Base-by-base conservation (phyloP, 176 grass and related monocot genomes). In the Phoenix dactylifera region DNA sequence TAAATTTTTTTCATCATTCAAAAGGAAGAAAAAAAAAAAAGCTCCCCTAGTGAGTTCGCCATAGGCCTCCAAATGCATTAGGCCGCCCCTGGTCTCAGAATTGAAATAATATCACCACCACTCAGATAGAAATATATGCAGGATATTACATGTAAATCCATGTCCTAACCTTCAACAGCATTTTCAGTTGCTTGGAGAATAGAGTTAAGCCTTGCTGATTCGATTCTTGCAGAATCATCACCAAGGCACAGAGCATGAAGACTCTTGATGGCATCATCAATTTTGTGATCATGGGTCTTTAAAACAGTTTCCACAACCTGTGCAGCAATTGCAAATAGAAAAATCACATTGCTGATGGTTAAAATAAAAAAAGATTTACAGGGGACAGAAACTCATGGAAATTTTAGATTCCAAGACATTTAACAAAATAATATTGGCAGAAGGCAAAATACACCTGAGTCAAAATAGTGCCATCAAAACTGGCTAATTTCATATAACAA, bases 201-300 rank as follows among this genome's bases (percentile, higher is more conserved):
- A 12, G 18, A 24, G 59, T 55, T 55, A 12, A 39, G 49, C 52
- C 49, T 19, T 16, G 51, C 15, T 44, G 50, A 59, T n/a, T 63
- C 58, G 24, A 22, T 60, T 24, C 26, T 73, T 7, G 50, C 50
- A 49, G 70, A 62, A 73, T 28, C 70, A 73, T 73, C 70, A 56
- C 50, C 70, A 18, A 73, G 70, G 50, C 58, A 73, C 59, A 73
- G 17, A 25, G 70, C 59, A 48, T 62, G 70, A 5, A 73, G 70
- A 63, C 70, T 73, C 50, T 63, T 73, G 24, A 73, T 73, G 19
- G 70, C 70, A 62, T 73, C 70, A 55, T 73, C 70, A 24, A 73
- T 63, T 62, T 63, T 63, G 58, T 72, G 39, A 25, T 72, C 18
- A 35, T 63, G 70, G 49, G 26, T 54, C 22, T 73, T 73, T 59